Evolutionary conservation across 305 asterid genomes (phyloP), one percentile per base, ranked within the genome.

Genomic region (Solanum hybrid): DNA sequence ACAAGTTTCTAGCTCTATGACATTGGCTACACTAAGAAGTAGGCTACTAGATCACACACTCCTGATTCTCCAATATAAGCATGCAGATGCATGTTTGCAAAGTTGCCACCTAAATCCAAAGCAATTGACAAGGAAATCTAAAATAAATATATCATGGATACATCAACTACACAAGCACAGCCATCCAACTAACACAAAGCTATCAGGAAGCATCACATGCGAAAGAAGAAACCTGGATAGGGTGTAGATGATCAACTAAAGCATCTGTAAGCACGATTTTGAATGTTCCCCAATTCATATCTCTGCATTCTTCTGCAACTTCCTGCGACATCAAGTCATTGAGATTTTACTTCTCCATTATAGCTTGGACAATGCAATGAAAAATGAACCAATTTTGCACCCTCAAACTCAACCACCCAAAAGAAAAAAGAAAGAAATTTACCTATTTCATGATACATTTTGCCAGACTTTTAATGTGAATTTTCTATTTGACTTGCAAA

Each of bases 261-360:
- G 99, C 98, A 91, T 96, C 99, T 0, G 98, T 94, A 41, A 97
- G 95, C 83, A 97, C 80, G 88, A 94, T 90, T 88, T 97, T 97
- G 92, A 97, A 97, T 72, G 97, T 90, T 91, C 99, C 99, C 99
- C 99, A 97, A 90, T 88, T 97, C 99, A 97, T 93, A 89, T 93
- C 92, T 91, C 86, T 93, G 94, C 99, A 97, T 93, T 36, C 99
- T 90, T 95, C 95, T 36, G 92, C 93, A 90, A 97, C 97, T 91
- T 97, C 99, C 99, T 97, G 95, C 91, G 90, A 31, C 86, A 82
- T 89, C 86, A 89, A 45, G 77, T 77, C 90, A 86, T 90, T 91
- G 76, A 41, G 76, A 83, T 92, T 27, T 79, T 31, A 79, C 84
- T 89, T 77, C 77, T 89, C 65, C 57, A 61, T 13, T 90, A 31